Evolutionary conservation across 495 filamentous ascomycete species (phyloP).

Genomic region (Hypoxylon subgilvum): DNA sequence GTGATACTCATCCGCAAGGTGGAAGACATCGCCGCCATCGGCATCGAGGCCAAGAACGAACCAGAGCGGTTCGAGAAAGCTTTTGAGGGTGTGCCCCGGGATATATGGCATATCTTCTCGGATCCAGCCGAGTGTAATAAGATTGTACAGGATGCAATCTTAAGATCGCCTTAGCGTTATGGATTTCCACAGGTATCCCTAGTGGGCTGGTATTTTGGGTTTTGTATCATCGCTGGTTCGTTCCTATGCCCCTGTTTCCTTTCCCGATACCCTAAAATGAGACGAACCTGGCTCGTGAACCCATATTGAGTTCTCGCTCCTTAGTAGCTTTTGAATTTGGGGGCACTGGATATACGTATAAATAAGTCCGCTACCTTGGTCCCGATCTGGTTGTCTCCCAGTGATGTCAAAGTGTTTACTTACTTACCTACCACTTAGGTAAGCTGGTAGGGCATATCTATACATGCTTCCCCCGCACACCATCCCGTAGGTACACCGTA

Average conservation of each 20-base stretch:
- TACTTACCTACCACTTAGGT: no score
- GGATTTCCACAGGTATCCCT: neutral
- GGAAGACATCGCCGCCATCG: conserved; percentile 72
- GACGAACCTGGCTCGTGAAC: no score
- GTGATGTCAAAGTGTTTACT: no score
- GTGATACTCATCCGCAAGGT: conserved; percentile 85
- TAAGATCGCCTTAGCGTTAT: conserved; percentile 2
- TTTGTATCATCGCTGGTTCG: neutral
- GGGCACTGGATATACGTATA: no score
- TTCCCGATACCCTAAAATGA: neutral
- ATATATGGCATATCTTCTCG: conserved; percentile 80
- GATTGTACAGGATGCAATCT: conserved; percentile 47
- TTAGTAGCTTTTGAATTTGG: no score
- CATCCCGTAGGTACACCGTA: no score
- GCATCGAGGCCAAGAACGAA: conserved; percentile 73
- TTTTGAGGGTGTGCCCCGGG: conserved; percentile 73
- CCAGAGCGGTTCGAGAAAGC: conserved; percentile 78
- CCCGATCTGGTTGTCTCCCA: no score
- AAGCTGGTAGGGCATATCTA: no score
- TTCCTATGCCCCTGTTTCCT: neutral
- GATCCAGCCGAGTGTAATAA: conserved; percentile 66
- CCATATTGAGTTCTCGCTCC: no score
- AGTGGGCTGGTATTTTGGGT: neutral
- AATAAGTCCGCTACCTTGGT: no score
- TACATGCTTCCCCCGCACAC: no score